These are phyloP conservation scores for Guillardia theta DNA, from an alignment of 78 protist genomes.

Conservation along the genomic window DNA sequence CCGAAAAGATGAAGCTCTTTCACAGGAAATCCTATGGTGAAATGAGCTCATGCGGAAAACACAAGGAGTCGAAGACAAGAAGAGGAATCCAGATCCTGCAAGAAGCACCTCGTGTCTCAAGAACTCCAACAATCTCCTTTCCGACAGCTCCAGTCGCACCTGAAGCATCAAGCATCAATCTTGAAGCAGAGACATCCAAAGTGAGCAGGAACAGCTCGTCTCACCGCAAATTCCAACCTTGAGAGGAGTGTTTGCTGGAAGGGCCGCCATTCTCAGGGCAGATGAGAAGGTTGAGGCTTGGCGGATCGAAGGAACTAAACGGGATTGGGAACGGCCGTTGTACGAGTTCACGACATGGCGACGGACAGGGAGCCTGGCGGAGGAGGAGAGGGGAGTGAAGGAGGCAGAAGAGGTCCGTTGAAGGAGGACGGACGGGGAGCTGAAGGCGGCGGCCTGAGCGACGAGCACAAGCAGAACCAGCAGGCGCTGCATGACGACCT, in stretches of 20 bases:
- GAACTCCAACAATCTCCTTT: background rate
- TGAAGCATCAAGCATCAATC: background rate
- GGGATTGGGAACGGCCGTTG: too few species aligned
- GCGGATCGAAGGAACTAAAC: too few species aligned
- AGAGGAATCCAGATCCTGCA: background rate
- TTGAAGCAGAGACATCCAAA: background rate
- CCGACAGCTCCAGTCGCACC: conserved; percentile 57
- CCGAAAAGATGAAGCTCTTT: conserved; percentile 32
- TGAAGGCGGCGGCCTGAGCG: too few species aligned
- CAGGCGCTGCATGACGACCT: too few species aligned
- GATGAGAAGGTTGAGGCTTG: background rate
- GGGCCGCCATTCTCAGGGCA: background rate
- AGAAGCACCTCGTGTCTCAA: background rate
- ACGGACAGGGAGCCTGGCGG: too few species aligned
- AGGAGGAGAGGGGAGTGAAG: too few species aligned
- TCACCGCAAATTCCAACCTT: conserved; percentile 6
- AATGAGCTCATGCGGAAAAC: background rate
- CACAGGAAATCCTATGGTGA: background rate
- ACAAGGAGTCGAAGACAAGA: background rate
- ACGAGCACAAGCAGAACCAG: too few species aligned
- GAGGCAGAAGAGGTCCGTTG: too few species aligned
- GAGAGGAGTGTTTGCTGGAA: background rate
- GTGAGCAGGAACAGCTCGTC: background rate
- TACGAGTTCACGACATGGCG: too few species aligned
- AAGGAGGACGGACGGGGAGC: too few species aligned